Percentiles rank a stretch among this genome's conserved stretches.
Evolutionary conservation across 2,329 filamentous ascomycete genomes (phyloP).

Genomic region (Rosellinia necatrix): DNA sequence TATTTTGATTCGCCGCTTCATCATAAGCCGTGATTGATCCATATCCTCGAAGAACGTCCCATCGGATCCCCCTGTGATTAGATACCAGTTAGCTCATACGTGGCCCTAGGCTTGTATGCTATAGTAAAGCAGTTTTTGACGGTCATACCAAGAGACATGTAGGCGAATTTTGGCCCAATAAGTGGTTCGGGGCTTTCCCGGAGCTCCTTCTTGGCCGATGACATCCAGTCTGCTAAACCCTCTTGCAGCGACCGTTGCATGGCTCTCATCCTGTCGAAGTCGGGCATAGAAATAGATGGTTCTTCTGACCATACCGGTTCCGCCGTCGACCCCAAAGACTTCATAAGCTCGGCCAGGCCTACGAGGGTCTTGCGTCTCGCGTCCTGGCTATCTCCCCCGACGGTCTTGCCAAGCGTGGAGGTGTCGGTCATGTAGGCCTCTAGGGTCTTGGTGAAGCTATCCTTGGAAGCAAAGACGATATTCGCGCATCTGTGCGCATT

Average conservation of each 20-base stretch:
- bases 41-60: conserved; percentile 34
- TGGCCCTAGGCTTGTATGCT: too few relatives aligned
- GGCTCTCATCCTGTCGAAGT: conserved; percentile 6
- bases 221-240: conserved; percentile 12
- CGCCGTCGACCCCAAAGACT: conserved; percentile 24
- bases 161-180: conserved; percentile 10
- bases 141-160: conserved; percentile 24
- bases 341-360: conserved; percentile 20
- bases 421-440: conserved; percentile 35
- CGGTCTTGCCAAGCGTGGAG: conserved; percentile 14
- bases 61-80: conserved; percentile 30
- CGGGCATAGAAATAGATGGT: not conserved
- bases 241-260: not conserved
- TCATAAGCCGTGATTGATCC: conserved; percentile 36
- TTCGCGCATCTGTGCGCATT: conserved; percentile 31
- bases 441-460: conserved; percentile 30
- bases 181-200: not conserved
- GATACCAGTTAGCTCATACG: not conserved
- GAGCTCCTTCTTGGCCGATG: not conserved
- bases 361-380: conserved; percentile 16
- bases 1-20: conserved; percentile 39
- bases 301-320: conserved; percentile 24
- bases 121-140: not conserved
- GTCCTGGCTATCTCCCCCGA: conserved; percentile 20
- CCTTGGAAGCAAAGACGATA: conserved; percentile 36